phyloP scores from a whole-genome alignment of 805 yeast species.

The Wickerhamiella alocasiicola region DNA sequence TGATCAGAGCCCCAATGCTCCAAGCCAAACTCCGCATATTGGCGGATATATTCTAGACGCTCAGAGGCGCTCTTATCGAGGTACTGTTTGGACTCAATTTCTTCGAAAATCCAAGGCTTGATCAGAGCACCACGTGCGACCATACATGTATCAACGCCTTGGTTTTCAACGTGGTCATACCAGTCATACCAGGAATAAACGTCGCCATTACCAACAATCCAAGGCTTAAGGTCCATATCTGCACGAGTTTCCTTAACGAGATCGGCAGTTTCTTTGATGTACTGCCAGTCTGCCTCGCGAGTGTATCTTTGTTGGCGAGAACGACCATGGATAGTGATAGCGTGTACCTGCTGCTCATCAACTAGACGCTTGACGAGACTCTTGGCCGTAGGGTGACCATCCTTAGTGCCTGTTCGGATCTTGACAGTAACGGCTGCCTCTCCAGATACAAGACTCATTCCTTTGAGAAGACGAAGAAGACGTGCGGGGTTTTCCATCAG shows the following conservation, averaged over 20 bases:
- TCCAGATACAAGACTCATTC: conserved; percentile 82
- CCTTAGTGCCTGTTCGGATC: conserved; percentile 82
- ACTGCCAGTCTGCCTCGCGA: conserved; percentile 84
- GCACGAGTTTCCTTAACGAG: conserved; percentile 44
- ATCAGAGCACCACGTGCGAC: conserved; percentile 95
- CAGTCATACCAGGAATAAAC: conserved; percentile 78
- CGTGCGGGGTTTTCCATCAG: conserved; percentile 80
- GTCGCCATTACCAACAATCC: conserved; percentile 92
- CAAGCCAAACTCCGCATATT: conserved; percentile 66
- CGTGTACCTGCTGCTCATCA: conserved; percentile 70
- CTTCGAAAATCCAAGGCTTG: conserved; percentile 98
- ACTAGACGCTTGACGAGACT: conserved; percentile 58
- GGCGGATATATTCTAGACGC: conserved; percentile 61
- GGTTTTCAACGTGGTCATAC: conserved; percentile 53
- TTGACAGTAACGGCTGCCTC: conserved; percentile 87
- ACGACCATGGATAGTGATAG: conserved; percentile 90
- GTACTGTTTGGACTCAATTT: conserved; percentile 77
- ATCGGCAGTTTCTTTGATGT: conserved; percentile 61
- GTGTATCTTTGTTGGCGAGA: conserved; percentile 94
- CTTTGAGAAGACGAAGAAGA: conserved; percentile 61
- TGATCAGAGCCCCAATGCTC: conserved; percentile 98
- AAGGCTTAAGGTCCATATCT: conserved; percentile 57
- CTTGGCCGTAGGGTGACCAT: conserved; percentile 78
- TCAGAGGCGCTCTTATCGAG: conserved; percentile 85
- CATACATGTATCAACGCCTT: conserved; percentile 85